Evolutionary conservation across 202 grass and related monocot species (phyloP), one percentile per base, ranked within the genome.

Genomic region (Schoenoplectus triqueter): DNA sequence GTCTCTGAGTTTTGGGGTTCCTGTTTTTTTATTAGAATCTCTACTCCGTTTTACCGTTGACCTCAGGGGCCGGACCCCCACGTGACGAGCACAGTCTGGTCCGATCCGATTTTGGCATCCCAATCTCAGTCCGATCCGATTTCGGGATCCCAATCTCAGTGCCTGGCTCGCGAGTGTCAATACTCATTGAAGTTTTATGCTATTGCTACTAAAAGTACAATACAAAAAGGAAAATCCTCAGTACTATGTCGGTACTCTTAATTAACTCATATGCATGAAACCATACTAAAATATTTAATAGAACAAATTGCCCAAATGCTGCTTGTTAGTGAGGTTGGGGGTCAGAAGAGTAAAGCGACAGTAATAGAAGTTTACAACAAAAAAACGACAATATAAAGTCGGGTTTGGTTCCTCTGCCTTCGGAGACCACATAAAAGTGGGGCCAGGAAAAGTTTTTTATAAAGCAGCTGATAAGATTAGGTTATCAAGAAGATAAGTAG

Each of bases 401-500:
- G 60, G 14, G 31, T 5, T 78, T 78, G 74, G 74, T 61, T 78
- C 74, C 74, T 78, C 74, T 60, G 74, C 74, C 55, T 54, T 78
- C 60, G 74, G 74, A 78, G 10, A 78, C 74, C 74, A 78, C 54
- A 78, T 60, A 78, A 42, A 44, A 61, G 13, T 17, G 74, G 74
- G 54, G 14, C 54, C 74, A 22, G 17, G 20, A 78, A 41, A 78
- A 18, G 22, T 42, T 78, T 78, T 60, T 31, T 78, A 55, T 60
- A 78, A 61, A 78, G 74, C 14, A 57, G 74, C 59, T 62, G 59
- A 44, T 60, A 78, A 78, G 74, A 78, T 78, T 60, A 60, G 74
- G 59, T 78, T 78, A 52, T 57, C 31, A 59, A 41, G 0, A 42
- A 60, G 52, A 59, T 59, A 78, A 78, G 54, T 17, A 59, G 74